Conservation (phyloP, 1,284 basidiomycete species). For the Pyrrhoderma noxium region DNA sequence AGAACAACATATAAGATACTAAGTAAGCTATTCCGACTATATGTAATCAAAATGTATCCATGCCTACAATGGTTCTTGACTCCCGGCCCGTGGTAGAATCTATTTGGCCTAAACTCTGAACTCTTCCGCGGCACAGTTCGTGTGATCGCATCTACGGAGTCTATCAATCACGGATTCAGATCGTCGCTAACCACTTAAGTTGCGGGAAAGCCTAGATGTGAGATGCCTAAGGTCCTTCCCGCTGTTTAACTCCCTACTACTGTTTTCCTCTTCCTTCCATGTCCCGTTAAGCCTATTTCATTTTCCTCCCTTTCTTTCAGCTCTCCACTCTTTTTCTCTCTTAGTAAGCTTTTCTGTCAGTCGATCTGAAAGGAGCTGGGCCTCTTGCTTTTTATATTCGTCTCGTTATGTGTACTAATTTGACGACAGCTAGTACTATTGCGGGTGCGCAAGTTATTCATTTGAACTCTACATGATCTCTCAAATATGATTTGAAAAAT, state of each 20-base stretch:
- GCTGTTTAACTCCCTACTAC: too few relatives aligned
- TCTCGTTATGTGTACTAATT: too few relatives aligned
- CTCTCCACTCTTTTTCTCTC: neutral
- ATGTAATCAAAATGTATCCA: slow-evolving; percentile 15
- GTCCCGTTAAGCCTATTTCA: too few relatives aligned
- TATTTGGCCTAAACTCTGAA: neutral
- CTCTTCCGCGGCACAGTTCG: neutral
- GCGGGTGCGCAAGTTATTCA: too few relatives aligned
- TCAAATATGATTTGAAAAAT: too few relatives aligned
- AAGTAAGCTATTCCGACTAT: neutral
- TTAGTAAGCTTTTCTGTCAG: too few relatives aligned
- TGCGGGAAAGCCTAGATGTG: neutral
- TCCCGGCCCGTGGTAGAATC: neutral
- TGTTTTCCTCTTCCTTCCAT: neutral
- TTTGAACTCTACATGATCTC: too few relatives aligned
- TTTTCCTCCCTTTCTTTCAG: too few relatives aligned
- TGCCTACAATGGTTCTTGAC: slow-evolving; percentile 5
- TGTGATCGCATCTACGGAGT: neutral
- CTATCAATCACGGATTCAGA: neutral
- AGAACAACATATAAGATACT: neutral
- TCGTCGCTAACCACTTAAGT: slow-evolving; percentile 4
- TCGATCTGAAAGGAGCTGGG: too few relatives aligned
- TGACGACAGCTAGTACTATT: too few relatives aligned
- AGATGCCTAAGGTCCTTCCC: too few relatives aligned
- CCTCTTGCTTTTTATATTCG: too few relatives aligned